A percentile compares a stretch with the other conserved stretches of the same genome.
phyloP scores from a whole-genome alignment of 164 flowering plant genomes.

The Amborella trichopoda region DNA sequence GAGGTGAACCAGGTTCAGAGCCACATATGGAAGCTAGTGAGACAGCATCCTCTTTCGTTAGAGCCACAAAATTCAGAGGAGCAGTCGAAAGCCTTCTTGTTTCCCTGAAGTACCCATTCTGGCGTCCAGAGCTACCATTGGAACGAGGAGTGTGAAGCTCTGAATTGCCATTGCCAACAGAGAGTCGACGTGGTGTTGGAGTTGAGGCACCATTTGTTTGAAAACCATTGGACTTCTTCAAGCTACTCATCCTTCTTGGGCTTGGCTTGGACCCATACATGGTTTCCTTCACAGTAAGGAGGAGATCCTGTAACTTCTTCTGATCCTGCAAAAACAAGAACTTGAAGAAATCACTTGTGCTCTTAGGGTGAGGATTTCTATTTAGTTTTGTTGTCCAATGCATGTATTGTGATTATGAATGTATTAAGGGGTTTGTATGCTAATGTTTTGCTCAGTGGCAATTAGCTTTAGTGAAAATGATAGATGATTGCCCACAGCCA shows the following conservation, averaged over 20 bases:
- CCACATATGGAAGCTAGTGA: constrained; percentile 67
- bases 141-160: constrained; percentile 78
- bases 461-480: too few species aligned
- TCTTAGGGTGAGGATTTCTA: too few species aligned
- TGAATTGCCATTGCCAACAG: constrained; percentile 49
- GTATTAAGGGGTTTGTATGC: too few species aligned
- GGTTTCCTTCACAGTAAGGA: constrained; percentile 72
- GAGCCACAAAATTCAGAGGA: constrained; percentile 71
- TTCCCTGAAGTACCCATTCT: constrained; percentile 78
- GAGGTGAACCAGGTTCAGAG: constrained; percentile 81
- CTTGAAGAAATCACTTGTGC: neutral
- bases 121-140: constrained; percentile 75
- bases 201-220: constrained; percentile 69
- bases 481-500: too few species aligned
- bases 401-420: too few species aligned
- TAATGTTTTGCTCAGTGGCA: too few species aligned
- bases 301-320: constrained; percentile 83
- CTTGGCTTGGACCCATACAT: constrained; percentile 90
- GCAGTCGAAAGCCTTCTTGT: constrained; percentile 67
- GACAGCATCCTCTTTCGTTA: constrained; percentile 68
- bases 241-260: constrained; percentile 64
- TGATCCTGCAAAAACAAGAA: constrained; percentile 45
- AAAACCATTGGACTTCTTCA: constrained; percentile 51
- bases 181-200: constrained; percentile 67
- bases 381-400: too few species aligned